Conservation (phyloP, 352 stramenopile genomes). For the Labyrinthula sp. region DNA sequence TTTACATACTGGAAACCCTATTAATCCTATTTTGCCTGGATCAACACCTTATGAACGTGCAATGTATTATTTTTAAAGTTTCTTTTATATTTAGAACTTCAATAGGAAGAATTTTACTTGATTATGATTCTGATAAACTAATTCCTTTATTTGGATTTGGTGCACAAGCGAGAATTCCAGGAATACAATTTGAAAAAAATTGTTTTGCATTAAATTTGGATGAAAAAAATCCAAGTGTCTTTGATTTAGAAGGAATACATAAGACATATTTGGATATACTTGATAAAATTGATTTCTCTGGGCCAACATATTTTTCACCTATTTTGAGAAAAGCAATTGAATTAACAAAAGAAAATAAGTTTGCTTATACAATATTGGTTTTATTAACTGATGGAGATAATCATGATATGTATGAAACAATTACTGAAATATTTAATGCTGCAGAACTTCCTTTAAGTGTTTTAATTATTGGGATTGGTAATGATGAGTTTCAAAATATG, state of each 20-base stretch:
- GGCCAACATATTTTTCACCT: constrained; percentile 37
- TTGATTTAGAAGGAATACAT: constrained; percentile 47
- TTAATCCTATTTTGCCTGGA: too few species aligned
- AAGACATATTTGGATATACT: constrained; percentile 38
- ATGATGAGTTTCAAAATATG: constrained; percentile 50
- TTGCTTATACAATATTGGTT: constrained; percentile 39
- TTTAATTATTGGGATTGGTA: constrained; percentile 55
- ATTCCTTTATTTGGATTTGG: constrained; percentile 56
- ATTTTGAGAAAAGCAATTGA: constrained; percentile 26
- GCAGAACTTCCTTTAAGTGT: constrained; percentile 43
- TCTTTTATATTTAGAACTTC: too few species aligned
- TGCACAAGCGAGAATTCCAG: constrained; percentile 44
- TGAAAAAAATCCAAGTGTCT: constrained; percentile 45
- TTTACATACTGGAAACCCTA: too few species aligned
- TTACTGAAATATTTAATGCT: constrained; percentile 37
- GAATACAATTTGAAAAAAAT: too few species aligned
- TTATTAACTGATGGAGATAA: constrained; percentile 54
- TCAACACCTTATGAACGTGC: too few species aligned
- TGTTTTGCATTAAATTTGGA: constrained; percentile 65
- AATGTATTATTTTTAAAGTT: too few species aligned
- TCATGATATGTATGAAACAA: constrained; percentile 45
- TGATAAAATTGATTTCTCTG: constrained; percentile 32
- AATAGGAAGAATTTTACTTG: constrained; percentile 44
- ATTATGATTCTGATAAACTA: constrained; percentile 50
- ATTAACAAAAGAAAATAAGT: constrained; percentile 26